Evolutionary conservation across 495 filamentous ascomycete species (phyloP).

Genomic region (Schizothecium vesticola): DNA sequence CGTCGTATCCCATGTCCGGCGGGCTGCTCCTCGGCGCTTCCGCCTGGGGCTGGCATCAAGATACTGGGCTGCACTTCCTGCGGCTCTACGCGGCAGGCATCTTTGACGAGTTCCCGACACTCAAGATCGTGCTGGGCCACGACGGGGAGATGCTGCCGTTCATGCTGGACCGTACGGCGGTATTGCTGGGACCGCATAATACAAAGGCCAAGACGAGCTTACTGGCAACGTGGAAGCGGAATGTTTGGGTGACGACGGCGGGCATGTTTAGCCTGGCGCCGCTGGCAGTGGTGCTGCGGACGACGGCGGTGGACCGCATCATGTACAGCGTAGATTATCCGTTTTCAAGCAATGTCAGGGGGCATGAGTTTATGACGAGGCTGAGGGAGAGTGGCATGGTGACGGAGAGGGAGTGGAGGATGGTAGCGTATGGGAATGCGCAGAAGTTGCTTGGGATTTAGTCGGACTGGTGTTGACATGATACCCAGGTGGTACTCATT

Average conservation of each 20-base stretch:
- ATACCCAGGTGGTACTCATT: too few species aligned
- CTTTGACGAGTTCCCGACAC: slow-evolving; percentile 49
- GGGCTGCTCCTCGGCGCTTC: slow-evolving; percentile 27
- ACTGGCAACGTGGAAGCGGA: slow-evolving; percentile 45
- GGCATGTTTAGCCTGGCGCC: slow-evolving; percentile 56
- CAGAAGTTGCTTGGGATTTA: slow-evolving; percentile 41
- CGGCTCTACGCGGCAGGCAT: slow-evolving; percentile 30
- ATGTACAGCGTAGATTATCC: slow-evolving; percentile 59
- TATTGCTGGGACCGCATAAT: slow-evolving; percentile 27
- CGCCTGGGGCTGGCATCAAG: slow-evolving; percentile 44
- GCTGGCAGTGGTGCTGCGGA: slow-evolving; percentile 45
- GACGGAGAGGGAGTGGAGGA: slow-evolving; percentile 44
- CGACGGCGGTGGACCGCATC: slow-evolving; percentile 46
- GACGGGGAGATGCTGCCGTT: slow-evolving; percentile 62
- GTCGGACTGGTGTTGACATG: neutral
- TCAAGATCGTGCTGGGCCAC: slow-evolving; percentile 63
- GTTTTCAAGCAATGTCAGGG: slow-evolving; percentile 43
- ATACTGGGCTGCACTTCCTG: slow-evolving; percentile 41
- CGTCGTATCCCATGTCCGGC: neutral
- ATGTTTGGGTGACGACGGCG: slow-evolving; percentile 61
- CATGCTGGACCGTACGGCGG: slow-evolving; percentile 55
- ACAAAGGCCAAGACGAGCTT: neutral
- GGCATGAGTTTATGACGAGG: slow-evolving; percentile 43
- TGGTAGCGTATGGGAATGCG: slow-evolving; percentile 53
- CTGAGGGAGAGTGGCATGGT: slow-evolving; percentile 49